Evolutionary conservation across 2,329 filamentous ascomycete genomes (phyloP).

Genomic region (Colletotrichum viniferum): DNA sequence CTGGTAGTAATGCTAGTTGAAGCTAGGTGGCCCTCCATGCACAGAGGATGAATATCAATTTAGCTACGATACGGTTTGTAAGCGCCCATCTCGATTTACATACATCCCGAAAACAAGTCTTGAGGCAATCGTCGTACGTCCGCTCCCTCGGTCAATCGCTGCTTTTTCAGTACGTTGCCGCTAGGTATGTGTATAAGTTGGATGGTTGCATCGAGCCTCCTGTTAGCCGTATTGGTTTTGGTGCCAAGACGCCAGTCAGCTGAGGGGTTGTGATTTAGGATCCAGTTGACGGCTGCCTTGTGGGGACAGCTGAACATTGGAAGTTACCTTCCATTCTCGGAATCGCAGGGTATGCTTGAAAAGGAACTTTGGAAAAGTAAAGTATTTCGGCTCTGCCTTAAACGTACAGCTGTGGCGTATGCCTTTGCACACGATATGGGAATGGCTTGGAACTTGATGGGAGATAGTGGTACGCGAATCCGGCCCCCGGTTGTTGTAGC

Average conservation of each 20-base stretch:
- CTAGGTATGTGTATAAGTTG: neutral
- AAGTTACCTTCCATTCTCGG: neutral
- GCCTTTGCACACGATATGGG: neutral
- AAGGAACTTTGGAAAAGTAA: neutral
- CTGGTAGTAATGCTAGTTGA: neutral
- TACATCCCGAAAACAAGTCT: neutral
- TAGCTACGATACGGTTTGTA: neutral
- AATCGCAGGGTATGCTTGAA: neutral
- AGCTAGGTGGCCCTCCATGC: neutral
- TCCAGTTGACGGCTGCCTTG: neutral
- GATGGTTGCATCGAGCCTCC: neutral
- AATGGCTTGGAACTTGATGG: neutral
- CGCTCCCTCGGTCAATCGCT: neutral
- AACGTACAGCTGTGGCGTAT: neutral
- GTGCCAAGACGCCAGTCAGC: neutral
- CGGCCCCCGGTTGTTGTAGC: fast-evolving
- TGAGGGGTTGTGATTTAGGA: neutral
- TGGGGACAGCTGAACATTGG: neutral
- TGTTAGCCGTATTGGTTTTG: neutral
- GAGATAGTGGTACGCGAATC: neutral
- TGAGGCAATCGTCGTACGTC: neutral
- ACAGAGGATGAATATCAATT: neutral
- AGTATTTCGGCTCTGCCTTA: neutral
- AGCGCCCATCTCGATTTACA: neutral
- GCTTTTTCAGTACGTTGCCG: neutral